Percentiles rank a stretch among this genome's conserved stretches.
These are phyloP conservation scores for Aspergillus tubingensis DNA, from an alignment of 2,329 filamentous ascomycete species.

Conservation along the genomic window DNA sequence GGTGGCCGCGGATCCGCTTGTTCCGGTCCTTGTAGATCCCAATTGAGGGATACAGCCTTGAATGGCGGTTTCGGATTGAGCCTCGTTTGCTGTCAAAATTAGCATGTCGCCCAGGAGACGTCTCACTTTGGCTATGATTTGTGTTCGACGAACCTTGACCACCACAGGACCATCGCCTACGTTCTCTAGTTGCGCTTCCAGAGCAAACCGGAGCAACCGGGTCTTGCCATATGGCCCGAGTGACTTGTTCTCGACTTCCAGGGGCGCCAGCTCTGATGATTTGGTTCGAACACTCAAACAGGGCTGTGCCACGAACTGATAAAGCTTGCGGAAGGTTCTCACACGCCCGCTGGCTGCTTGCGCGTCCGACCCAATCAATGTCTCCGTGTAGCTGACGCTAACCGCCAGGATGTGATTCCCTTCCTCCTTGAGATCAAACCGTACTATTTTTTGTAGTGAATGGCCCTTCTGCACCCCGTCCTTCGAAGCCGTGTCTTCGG, in stretches of 20 bases:
- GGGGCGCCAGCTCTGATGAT: conserved; percentile 63
- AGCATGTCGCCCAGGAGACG: not conserved
- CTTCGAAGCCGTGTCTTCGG: conserved; percentile 50
- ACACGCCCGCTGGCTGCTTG: conserved; percentile 62
- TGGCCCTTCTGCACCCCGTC: conserved; percentile 50
- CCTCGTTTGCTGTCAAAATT: conserved; percentile 44
- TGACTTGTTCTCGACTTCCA: conserved; percentile 48
- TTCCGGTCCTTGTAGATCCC: conserved; percentile 49
- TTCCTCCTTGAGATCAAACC: conserved; percentile 89
- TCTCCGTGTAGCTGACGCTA: conserved; percentile 92
- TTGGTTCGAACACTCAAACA: conserved; percentile 91
- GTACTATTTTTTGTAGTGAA: conserved; percentile 78
- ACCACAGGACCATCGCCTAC: conserved; percentile 80
- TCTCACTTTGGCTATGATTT: not conserved
- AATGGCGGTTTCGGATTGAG: conserved; percentile 57
- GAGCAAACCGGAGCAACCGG: conserved; percentile 61
- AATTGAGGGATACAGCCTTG: conserved; percentile 56
- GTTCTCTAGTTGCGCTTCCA: conserved; percentile 96
- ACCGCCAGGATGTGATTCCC: conserved; percentile 92
- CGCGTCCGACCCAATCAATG: conserved; percentile 53
- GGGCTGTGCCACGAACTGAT: conserved; percentile 92
- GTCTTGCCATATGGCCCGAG: conserved; percentile 48
- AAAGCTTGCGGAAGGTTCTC: conserved; percentile 89
- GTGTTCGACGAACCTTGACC: conserved; percentile 60
- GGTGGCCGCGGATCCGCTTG: conserved; percentile 39